Conservation (phyloP, 768 basidiomycete species). For the Pleurotus salmoneostramineus region DNA sequence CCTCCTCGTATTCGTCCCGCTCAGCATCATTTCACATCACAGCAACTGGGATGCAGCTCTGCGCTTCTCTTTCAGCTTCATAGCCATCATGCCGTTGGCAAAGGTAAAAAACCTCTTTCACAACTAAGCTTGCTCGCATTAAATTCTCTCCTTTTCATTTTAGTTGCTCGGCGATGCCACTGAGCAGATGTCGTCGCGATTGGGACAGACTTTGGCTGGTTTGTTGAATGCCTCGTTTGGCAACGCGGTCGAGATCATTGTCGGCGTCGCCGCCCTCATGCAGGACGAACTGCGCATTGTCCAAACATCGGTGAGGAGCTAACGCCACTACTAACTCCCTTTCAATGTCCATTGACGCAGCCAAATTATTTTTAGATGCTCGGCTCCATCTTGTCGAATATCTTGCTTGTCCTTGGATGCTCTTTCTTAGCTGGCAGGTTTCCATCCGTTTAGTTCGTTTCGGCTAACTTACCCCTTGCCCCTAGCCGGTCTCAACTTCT, state of each 20-base stretch:
- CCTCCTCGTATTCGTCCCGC: slow-evolving; percentile 76
- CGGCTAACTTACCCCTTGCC: background rate
- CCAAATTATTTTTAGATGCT: slow-evolving; percentile 55
- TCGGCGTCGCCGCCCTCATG: slow-evolving; percentile 79
- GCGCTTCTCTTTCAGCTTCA: slow-evolving; percentile 72
- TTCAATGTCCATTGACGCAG: background rate
- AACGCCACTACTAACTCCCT: background rate
- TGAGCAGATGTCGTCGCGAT: slow-evolving; percentile 70
- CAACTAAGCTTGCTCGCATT: too few relatives aligned
- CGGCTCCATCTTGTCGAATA: slow-evolving; percentile 87
- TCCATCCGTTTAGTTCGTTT: background rate
- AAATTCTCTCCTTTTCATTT: background rate
- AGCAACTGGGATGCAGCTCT: slow-evolving; percentile 71
- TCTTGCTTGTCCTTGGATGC: slow-evolving; percentile 86
- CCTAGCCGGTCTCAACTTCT: slow-evolving; percentile 59
- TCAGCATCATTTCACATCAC: slow-evolving; percentile 62
- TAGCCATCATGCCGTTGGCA: slow-evolving; percentile 85
- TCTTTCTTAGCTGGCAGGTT: slow-evolving; percentile 77
- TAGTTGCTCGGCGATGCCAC: slow-evolving; percentile 80
- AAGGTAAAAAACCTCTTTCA: slow-evolving; percentile 41
- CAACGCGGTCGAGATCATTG: slow-evolving; percentile 86
- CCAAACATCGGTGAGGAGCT: slow-evolving; percentile 71
- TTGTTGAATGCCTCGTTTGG: slow-evolving; percentile 83
- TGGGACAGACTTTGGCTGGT: slow-evolving; percentile 85
- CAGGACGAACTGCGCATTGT: slow-evolving; percentile 86